phyloP scores from a whole-genome alignment of 306 rosid genomes.

The Luffa acutangula region DNA sequence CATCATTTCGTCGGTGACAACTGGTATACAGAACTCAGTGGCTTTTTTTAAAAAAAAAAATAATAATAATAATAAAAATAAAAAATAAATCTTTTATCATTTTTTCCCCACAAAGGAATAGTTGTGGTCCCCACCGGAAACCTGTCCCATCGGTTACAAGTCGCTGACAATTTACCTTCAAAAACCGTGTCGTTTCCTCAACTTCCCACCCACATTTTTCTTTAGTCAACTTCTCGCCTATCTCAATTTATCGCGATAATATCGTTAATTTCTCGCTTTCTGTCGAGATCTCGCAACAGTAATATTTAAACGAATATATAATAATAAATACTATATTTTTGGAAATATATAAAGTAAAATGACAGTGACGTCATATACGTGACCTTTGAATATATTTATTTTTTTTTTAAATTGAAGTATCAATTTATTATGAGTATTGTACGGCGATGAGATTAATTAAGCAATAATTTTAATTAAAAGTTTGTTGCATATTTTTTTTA shows the following conservation, averaged over 20 bases:
- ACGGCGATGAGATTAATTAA: not conserved
- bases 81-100: not conserved
- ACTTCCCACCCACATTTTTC: not conserved
- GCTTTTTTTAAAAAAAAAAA: too few species aligned
- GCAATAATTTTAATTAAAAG: too few species aligned
- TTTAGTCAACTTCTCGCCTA: conserved; percentile 3
- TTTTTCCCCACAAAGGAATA: not conserved
- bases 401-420: not conserved
- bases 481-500: not conserved
- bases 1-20: conserved; percentile 13
- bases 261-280: not conserved
- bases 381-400: not conserved
- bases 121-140: not conserved
- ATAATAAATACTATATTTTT: too few species aligned
- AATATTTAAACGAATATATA: not conserved
- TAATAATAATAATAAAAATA: too few species aligned
- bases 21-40: not conserved
- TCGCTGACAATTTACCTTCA: conserved; percentile 2
- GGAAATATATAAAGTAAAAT: not conserved
- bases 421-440: not conserved
- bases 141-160: not conserved
- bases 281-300: not conserved
- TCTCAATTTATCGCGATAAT: not conserved
- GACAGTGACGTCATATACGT: not conserved
- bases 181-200: not conserved